A percentile compares a stretch with the other conserved stretches of the same genome.
These are phyloP conservation scores for Westerdykella sp. DNA, from an alignment of 2,329 filamentous ascomycete species.

Conservation along the genomic window DNA sequence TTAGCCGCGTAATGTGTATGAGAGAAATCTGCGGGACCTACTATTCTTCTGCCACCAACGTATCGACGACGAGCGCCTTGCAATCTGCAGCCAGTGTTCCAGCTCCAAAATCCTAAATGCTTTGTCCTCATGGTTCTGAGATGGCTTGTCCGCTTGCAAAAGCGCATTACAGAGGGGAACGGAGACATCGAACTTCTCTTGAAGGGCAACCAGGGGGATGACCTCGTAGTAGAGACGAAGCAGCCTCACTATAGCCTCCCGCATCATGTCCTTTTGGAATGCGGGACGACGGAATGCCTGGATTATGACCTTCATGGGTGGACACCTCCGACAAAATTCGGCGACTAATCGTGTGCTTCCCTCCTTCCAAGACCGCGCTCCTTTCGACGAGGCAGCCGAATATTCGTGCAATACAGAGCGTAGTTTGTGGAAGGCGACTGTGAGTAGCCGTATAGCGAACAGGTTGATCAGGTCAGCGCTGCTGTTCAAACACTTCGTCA, in stretches of 20 bases:
- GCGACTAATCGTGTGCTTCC: constrained; percentile 61
- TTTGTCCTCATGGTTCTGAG: constrained; percentile 40
- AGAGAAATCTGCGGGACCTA: constrained; percentile 14
- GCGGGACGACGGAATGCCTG: constrained; percentile 64
- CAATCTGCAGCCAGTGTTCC: constrained; percentile 74
- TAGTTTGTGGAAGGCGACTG: constrained; percentile 74
- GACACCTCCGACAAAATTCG: constrained; percentile 72
- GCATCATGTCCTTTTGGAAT: constrained; percentile 62
- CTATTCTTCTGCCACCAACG: constrained; percentile 78
- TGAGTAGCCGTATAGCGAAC: constrained; percentile 74
- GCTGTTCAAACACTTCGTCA: constrained; percentile 72
- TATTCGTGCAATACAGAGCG: constrained; percentile 57
- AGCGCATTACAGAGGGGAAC: constrained; percentile 65
- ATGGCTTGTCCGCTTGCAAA: constrained; percentile 48
- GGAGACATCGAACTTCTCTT: constrained; percentile 84
- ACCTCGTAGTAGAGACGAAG: constrained; percentile 80
- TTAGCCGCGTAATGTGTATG: constrained; percentile 5
- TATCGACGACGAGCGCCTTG: constrained; percentile 74
- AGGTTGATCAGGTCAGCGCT: constrained; percentile 75
- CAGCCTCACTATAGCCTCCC: constrained; percentile 71
- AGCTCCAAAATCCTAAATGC: constrained; percentile 66
- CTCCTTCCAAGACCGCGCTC: constrained; percentile 59
- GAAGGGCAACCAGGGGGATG: constrained; percentile 70
- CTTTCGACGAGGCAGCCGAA: constrained; percentile 38
- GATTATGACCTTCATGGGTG: constrained; percentile 75